Base-by-base conservation (phyloP, 768 basidiomycete genomes). In the Collybia nuda region DNA sequence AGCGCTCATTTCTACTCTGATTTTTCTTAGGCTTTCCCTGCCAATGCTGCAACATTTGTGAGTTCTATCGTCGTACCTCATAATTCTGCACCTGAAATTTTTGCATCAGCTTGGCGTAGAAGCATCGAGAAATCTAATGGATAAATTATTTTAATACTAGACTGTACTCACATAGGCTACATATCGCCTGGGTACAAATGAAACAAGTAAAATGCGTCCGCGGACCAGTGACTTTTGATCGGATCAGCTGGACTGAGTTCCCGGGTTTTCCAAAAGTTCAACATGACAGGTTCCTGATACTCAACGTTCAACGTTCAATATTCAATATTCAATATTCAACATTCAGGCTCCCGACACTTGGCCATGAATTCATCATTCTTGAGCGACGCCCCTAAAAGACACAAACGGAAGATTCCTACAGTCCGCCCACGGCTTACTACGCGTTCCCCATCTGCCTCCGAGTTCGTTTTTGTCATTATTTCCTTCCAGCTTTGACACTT, bases 11-110 rank as follows among this genome's bases (percentile, higher is more conserved):
- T 17, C 18, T 12, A 15, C 29, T 36, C n/a, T 54, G 24, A 47
- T 17, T 24, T 9, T 36, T 45, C 40, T 9, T 56, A 94, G 83
- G 95, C 95, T 37, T 96, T 97, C 84, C 95, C 95, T 11, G 95
- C 95, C 22, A 98, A 98, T 67, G 95, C 95, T 54, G 94, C 95
- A 38, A 88, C 89, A 45, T 93, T 93, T 71, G 89, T 93, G 61
- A 73, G 88, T 80, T 19, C 48, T 40, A 40, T 5, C 17, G 22
- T 45, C 7, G 28, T 51, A 18, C 22, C 24, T 47, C 42, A 19
- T 51, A 40, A 52, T 43, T 54, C 53, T 32, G 14, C 14, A 5
- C 7, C 32, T 32, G 14, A 32, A 11, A 50, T 57, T 41, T 58
- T 65, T 18, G 21, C 26, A 61, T 19, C 60, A 93, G 91, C 82